A percentile compares a stretch with the other conserved stretches of the same genome.
phyloP scores from a whole-genome alignment of 768 basidiomycete genomes.

The Leccinum truebloodii region DNA sequence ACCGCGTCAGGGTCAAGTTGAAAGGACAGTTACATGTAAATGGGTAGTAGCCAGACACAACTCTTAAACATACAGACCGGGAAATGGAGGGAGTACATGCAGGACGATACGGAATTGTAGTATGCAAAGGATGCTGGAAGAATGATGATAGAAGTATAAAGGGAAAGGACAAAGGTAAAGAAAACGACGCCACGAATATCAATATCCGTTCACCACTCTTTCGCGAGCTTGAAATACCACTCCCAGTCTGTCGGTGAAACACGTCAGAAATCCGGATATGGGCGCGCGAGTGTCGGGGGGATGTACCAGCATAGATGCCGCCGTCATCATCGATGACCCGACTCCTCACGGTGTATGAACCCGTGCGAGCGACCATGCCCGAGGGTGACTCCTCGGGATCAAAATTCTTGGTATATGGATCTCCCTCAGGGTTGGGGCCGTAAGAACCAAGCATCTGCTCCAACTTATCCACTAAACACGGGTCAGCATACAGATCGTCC shows the following conservation, averaged over 20 bases:
- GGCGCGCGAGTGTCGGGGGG: background rate
- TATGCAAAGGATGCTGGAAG: constrained; percentile 32
- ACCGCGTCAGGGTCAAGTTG: background rate
- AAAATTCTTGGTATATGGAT: constrained; percentile 75
- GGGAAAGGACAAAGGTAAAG: constrained; percentile 2
- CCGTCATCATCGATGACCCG: constrained; percentile 89
- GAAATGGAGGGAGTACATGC: constrained; percentile 29
- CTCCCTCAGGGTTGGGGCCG: constrained; percentile 65
- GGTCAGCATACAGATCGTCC: constrained; percentile 4
- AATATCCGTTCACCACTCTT: constrained; percentile 71
- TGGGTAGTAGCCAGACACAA: constrained; percentile 13
- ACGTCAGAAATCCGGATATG: constrained; percentile 12
- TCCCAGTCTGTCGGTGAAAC: constrained; percentile 32
- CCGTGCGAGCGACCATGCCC: constrained; percentile 82
- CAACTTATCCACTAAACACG: constrained; percentile 75
- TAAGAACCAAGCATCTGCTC: constrained; percentile 97
- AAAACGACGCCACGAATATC: constrained; percentile 8
- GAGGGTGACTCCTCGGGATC: constrained; percentile 71
- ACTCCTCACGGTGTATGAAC: constrained; percentile 75
- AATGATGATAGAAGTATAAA: constrained; percentile 22
- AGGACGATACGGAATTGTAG: constrained; percentile 19
- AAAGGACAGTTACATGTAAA: background rate
- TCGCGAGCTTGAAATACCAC: constrained; percentile 89
- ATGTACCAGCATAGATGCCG: constrained; percentile 73
- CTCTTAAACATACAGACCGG: constrained; percentile 21